Evolutionary conservation across 2,329 filamentous ascomycete species (phyloP).

Genomic region (Colletotrichum lentis): DNA sequence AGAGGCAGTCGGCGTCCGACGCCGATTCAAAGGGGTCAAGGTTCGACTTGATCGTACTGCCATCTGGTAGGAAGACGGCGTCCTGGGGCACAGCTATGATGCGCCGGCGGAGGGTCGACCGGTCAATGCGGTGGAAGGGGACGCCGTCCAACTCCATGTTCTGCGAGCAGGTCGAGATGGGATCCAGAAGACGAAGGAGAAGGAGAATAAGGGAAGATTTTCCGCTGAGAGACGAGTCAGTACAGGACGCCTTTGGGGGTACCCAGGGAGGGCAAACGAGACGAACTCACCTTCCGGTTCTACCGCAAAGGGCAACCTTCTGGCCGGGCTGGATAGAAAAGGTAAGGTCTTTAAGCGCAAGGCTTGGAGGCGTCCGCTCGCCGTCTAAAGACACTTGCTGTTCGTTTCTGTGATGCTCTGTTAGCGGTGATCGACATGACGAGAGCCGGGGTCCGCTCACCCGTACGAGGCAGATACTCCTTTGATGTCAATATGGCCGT

Average conservation of each 20-base stretch:
- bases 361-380: constrained; percentile 1
- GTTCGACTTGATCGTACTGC: constrained; percentile 48
- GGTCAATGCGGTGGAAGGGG: constrained; percentile 48
- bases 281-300: constrained; percentile 40
- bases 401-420: constrained; percentile 5
- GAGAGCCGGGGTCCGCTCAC: not conserved
- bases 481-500: constrained; percentile 37
- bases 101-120: constrained; percentile 50
- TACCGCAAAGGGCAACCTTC: constrained; percentile 42
- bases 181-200: constrained; percentile 48
- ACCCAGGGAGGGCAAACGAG: accelerated
- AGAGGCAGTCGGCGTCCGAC: constrained; percentile 42
- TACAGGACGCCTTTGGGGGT: accelerated
- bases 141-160: constrained; percentile 51
- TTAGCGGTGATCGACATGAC: not conserved
- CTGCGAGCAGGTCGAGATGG: constrained; percentile 34
- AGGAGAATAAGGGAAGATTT: constrained; percentile 49
- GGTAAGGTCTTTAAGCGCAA: constrained; percentile 33
- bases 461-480: constrained; percentile 38
- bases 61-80: constrained; percentile 54
- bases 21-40: constrained; percentile 48
- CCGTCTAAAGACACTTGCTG: constrained; percentile 4
- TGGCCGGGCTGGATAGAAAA: constrained; percentile 33
- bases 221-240: constrained; percentile 39
- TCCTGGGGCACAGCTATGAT: constrained; percentile 59